Base-by-base conservation (phyloP, 345 rosid genomes). In the Geranium brycei region DNA sequence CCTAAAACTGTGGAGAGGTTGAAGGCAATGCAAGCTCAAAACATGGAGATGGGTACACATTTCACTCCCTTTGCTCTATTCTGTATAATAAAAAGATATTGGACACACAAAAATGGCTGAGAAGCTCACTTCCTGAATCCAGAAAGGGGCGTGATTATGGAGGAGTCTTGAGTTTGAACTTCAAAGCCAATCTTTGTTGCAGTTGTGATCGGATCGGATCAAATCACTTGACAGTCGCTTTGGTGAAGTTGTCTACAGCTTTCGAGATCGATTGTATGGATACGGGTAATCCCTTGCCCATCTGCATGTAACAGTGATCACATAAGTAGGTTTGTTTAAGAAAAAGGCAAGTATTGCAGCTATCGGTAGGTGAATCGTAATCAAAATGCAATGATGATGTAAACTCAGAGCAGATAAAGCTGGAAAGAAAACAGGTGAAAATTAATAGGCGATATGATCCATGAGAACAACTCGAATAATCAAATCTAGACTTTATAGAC, bases 261-360 rank as follows among this genome's bases (percentile, higher is more conserved):
- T 89, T 86, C 18, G 99, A 90, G 71, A 93, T 62, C 2, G 99
- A 93, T 71, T 90, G 96, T 78, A 93, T 82, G 40, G 99, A 85
- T 60, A 90, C 81, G 4, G 83, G 82, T 68, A 75, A 93, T 62
- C 91, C 96, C 35, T 80, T 79, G 61, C 99, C 97, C 95, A 93
- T 86, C 99, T 93, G 97, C 87, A 77, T 19, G 30, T 6, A 55
- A 17, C 67, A n/a, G 62, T 55, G 38, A 53, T 35, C 17, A 17
- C 59, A 57, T 5, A 14, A 5, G 19, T 4, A n/a, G 63, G 18
- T 1, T 30, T 13, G 11, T 47, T 8, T 1, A 47, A 47, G 53
- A 47, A 47, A 47, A 47, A 3, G 28, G 2, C 11, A 8, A 47
- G 53, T 47, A 47, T 47, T 6, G 11, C 53, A 23, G 28, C 1